Evolutionary conservation across 345 rosid species (phyloP), one percentile per base, ranked within the genome.

Genomic region (Diplotaxis tenuifolia): DNA sequence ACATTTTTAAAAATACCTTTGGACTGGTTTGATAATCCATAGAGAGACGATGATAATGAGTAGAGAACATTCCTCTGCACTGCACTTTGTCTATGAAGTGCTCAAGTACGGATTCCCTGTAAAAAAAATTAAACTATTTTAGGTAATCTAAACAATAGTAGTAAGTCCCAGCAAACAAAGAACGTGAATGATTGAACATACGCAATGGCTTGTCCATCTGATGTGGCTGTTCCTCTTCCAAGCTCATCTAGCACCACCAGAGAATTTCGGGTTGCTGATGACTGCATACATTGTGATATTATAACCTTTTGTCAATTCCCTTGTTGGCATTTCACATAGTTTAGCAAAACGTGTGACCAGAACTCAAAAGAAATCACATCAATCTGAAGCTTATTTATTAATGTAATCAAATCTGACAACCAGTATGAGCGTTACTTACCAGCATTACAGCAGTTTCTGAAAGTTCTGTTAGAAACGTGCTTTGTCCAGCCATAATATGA

Each of bases 201-300:
- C 97, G 99, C 99, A 81, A 95, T 95, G 78, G 99, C 99, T 82
- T 95, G 98, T 72, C 98, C 98, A 82, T 94, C 98, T 60, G 97
- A 94, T 56, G 98, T 89, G 27, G 97, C 86, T 57, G 98, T 89
- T 74, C 98, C 98, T n/a, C 96, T 86, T 52, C 97, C 97, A 74
- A 94, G 96, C 84, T 94, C 98, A 84, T 94, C 98, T 68, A 91
- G 79, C 50, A 88, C 93, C 83, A 94, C 97, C 75, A 94, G 68
- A 27, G 98, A 94, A 73, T 88, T 84, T 47, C 68, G 64, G 49
- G 96, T 88, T 18, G 99, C 96, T 1, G 90, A 86, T 52, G 94
- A 81, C 99, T 95, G 88, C 70, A 82, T 52, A 45, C 65, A 38
- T 55, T 20, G 55, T 66, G 34, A 57, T 15, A 38, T 31, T 38